Conservation (phyloP, 2,329 filamentous ascomycete species). For the Fusarium sarcochroum region DNA sequence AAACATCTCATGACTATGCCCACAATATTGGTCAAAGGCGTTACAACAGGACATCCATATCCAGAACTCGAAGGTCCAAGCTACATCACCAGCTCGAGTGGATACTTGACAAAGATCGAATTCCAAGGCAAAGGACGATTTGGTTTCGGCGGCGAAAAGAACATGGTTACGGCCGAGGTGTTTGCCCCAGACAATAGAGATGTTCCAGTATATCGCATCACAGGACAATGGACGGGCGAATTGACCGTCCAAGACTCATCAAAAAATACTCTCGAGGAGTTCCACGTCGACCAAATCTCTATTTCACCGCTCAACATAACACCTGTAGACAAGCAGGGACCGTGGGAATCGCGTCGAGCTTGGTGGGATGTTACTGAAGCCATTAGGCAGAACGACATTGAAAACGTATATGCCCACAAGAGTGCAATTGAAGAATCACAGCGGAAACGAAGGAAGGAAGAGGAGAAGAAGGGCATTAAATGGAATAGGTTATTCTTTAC, state of each 20-base stretch:
- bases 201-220: constrained; percentile 12
- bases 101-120: constrained; percentile 20
- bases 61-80: constrained; percentile 19
- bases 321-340: constrained; percentile 76
- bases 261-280: not conserved
- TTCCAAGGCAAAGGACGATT: constrained; percentile 18
- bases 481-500: constrained; percentile 39
- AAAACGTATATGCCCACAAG: constrained; percentile 79
- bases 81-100: constrained; percentile 24
- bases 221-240: constrained; percentile 7
- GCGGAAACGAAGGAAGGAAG: constrained; percentile 78
- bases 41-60: constrained; percentile 14
- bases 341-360: constrained; percentile 83
- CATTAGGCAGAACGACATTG: constrained; percentile 80
- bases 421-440: constrained; percentile 86
- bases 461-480: constrained; percentile 64
- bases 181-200: constrained; percentile 12
- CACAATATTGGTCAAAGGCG: constrained; percentile 23
- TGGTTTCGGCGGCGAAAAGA: constrained; percentile 22
- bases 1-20: constrained; percentile 28
- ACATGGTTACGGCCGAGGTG: constrained; percentile 13
- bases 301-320: not conserved
- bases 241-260: constrained; percentile 11
- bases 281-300: constrained; percentile 18
- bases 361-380: constrained; percentile 83